A percentile compares a stretch with the other conserved stretches of the same genome.
These are phyloP conservation scores for Wickerhamiella spandovensis DNA, from an alignment of 805 yeast species.

Conservation along the genomic window DNA sequence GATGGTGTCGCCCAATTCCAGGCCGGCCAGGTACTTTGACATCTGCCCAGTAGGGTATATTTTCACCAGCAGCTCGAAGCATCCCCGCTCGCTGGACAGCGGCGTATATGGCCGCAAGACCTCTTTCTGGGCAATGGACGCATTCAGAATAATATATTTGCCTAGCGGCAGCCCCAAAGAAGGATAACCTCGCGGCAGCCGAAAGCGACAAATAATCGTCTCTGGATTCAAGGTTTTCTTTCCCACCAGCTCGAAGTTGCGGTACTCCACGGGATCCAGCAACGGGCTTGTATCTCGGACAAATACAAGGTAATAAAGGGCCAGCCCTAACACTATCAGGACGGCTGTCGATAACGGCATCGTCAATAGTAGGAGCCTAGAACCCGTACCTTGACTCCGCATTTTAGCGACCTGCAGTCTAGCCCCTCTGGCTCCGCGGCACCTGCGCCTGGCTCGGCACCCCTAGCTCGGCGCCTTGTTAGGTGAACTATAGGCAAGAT, in stretches of 20 bases:
- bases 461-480: too few relatives aligned
- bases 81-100: conserved; percentile 65
- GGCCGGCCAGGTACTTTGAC: conserved; percentile 55
- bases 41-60: conserved; percentile 74
- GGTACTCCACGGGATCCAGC: conserved; percentile 50
- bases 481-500: too few relatives aligned
- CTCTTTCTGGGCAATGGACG: conserved; percentile 64
- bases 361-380: neutral
- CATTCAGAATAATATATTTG: conserved; percentile 76
- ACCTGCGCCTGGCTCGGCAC: too few relatives aligned
- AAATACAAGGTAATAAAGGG: neutral
- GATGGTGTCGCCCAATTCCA: conserved; percentile 67
- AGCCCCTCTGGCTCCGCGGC: too few relatives aligned
- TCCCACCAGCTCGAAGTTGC: conserved; percentile 65
- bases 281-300: conserved; percentile 25
- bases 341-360: neutral
- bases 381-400: neutral
- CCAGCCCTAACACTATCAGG: neutral
- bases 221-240: conserved; percentile 68
- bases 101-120: conserved; percentile 84
- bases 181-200: conserved; percentile 61
- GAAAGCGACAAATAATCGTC: conserved; percentile 67
- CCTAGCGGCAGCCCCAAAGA: conserved; percentile 84
- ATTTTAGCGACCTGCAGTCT: neutral
- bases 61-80: conserved; percentile 75